Percentiles rank a stretch among this genome's conserved stretches.
phyloP scores from a whole-genome alignment of 2,329 filamentous ascomycete species.

The Alternaria sp. region DNA sequence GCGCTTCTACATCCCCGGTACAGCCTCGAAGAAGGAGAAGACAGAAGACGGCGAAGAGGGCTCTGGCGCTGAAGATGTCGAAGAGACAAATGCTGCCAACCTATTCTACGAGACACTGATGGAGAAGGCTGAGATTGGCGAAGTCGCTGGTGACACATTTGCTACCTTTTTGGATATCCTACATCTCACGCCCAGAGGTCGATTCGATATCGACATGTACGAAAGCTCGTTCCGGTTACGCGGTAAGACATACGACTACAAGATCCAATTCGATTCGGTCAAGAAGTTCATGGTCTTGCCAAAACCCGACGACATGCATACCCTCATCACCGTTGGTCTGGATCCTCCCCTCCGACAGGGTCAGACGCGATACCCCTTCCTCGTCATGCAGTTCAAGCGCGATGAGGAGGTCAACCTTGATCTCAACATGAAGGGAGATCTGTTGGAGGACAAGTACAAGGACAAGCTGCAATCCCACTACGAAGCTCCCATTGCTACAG shows the following conservation, averaged over 20 bases:
- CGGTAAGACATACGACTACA: constrained; percentile 99
- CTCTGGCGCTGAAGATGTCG: constrained; percentile 64
- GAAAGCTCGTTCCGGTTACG: constrained; percentile 95
- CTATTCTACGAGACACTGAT: constrained; percentile 99
- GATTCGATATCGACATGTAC: constrained; percentile 99
- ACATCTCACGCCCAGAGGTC: constrained; percentile 96
- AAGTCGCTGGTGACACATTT: constrained; percentile 97
- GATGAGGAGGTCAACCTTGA: constrained; percentile 98
- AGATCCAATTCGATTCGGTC: constrained; percentile 96
- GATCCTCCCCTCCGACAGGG: constrained; percentile 96
- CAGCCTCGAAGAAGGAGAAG: constrained; percentile 74
- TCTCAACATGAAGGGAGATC: constrained; percentile 92
- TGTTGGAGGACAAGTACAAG: constrained; percentile 85
- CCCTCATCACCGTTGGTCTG: constrained; percentile 91
- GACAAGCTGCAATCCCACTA: constrained; percentile 90
- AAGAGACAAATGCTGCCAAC: constrained; percentile 94
- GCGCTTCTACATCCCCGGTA: constrained; percentile 97
- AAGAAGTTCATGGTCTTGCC: constrained; percentile 99
- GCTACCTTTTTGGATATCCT: constrained; percentile 96
- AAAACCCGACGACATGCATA: constrained; percentile 97
- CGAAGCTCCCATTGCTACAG: constrained; percentile 86
- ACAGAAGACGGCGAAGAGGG: constrained; percentile 74
- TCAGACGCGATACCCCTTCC: constrained; percentile 96
- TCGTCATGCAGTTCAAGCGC: constrained; percentile 99
- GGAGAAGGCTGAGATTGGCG: constrained; percentile 98